Conservation (phyloP, 257 asterid genomes). For the Mentha longifolia region DNA sequence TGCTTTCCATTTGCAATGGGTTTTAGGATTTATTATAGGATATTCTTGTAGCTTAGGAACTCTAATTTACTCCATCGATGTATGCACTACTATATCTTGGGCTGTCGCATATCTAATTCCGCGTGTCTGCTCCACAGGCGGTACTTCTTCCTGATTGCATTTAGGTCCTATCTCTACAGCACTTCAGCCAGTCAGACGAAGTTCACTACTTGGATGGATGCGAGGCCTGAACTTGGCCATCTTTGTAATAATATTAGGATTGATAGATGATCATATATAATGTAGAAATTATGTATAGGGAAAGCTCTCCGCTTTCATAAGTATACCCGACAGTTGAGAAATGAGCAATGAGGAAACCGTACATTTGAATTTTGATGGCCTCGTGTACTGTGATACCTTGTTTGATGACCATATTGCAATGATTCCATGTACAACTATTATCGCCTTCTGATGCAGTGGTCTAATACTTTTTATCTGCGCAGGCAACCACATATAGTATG, state of each 20-base stretch:
- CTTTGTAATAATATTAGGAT: slow-evolving; percentile 87
- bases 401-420: background rate
- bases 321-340: slow-evolving; percentile 19
- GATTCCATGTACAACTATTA: background rate
- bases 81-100: background rate
- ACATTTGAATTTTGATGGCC: slow-evolving; percentile 6
- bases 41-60: background rate
- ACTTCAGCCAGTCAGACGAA: slow-evolving; percentile 57
- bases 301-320: slow-evolving; percentile 18
- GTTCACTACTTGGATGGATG: slow-evolving; percentile 83
- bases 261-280: slow-evolving; percentile 45
- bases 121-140: slow-evolving; percentile 62
- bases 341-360: slow-evolving; percentile 14
- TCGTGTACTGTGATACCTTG: background rate
- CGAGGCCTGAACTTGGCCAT: slow-evolving; percentile 96
- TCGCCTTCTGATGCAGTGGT: too few species aligned
- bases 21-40: slow-evolving; percentile 13
- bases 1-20: background rate
- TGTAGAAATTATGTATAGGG: slow-evolving; percentile 38
- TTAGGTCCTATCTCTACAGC: slow-evolving; percentile 88
- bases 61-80: too few species aligned
- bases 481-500: too few species aligned
- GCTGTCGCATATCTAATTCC: slow-evolving; percentile 16
- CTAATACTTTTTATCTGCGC: too few species aligned
- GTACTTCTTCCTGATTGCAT: slow-evolving; percentile 86